phyloP scores from a whole-genome alignment of 208 protist genomes.

The Acanthamoeba quina region DNA sequence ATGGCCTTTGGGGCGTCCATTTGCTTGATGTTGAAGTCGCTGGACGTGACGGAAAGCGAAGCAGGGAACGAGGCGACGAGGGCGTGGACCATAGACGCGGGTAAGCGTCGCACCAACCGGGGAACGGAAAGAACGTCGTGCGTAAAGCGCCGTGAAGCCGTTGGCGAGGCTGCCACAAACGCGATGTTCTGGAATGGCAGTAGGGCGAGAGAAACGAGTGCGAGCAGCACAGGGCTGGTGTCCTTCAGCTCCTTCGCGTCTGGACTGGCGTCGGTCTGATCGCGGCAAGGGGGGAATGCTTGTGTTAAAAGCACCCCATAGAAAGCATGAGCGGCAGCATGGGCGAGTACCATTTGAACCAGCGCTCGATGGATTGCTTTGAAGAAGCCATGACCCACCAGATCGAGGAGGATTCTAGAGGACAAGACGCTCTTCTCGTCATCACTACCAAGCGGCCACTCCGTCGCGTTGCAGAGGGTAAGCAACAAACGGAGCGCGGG shows the following conservation, averaged over 20 bases:
- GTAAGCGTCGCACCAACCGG: not conserved
- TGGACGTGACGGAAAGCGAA: not conserved
- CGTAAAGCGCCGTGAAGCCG: not conserved
- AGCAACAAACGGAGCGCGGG: not conserved
- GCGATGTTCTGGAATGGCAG: conserved; percentile 7
- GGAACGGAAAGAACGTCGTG: not conserved
- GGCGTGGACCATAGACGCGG: not conserved
- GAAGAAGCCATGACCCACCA: not conserved
- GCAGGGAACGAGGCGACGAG: not conserved
- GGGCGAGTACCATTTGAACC: not conserved
- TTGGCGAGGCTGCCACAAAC: not conserved
- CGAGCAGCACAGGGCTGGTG: not conserved
- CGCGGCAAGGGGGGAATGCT: too few species aligned
- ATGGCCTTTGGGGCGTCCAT: not conserved
- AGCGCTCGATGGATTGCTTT: not conserved
- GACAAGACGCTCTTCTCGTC: conserved; percentile 33
- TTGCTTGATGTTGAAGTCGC: not conserved
- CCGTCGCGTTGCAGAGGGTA: not conserved
- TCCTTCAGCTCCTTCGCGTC: not conserved
- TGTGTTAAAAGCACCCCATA: too few species aligned
- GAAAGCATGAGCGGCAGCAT: not conserved
- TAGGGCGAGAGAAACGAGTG: not conserved
- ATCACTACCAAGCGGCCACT: not conserved
- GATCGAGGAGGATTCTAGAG: not conserved
- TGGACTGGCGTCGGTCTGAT: not conserved